A percentile compares a stretch with the other conserved stretches of the same genome.
Evolutionary conservation across 306 rosid genomes (phyloP).

Genomic region (Cyamopsis tetragonoloba): DNA sequence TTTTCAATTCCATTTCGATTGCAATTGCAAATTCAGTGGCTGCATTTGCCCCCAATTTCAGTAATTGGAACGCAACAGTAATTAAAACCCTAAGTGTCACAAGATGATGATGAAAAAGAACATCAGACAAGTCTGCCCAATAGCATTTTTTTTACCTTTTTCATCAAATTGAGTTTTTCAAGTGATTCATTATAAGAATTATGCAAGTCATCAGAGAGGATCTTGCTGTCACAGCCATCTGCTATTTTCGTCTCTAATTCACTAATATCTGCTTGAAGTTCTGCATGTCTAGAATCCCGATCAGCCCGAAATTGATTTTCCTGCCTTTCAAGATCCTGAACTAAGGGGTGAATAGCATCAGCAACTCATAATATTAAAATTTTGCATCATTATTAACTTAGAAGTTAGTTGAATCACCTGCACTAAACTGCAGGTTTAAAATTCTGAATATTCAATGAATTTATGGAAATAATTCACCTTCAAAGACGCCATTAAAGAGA

Average conservation of each 20-base stretch:
- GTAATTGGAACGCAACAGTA: neutral
- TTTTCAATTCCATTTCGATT: neutral
- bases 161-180: slow-evolving; percentile 50
- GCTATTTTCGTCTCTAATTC: slow-evolving; percentile 53
- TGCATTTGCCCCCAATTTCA: neutral
- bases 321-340: slow-evolving; percentile 67
- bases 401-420: neutral
- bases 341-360: slow-evolving; percentile 19
- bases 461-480: slow-evolving; percentile 46
- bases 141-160: slow-evolving; percentile 52
- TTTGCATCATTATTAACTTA: neutral
- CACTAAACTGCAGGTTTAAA: neutral
- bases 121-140: neutral
- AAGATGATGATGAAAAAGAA: neutral
- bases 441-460: neutral
- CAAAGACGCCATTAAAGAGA: slow-evolving; percentile 37
- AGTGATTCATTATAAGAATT: slow-evolving; percentile 40
- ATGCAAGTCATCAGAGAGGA: slow-evolving; percentile 40
- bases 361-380: slow-evolving; percentile 6
- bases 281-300: slow-evolving; percentile 35
- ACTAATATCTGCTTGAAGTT: slow-evolving; percentile 47
- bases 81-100: neutral
- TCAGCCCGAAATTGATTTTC: slow-evolving; percentile 40
- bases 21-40: neutral
- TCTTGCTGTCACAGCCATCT: slow-evolving; percentile 37